Percentiles rank a stretch among this genome's conserved stretches.
phyloP scores from a whole-genome alignment of 345 rosid genomes.

The Brassica juncea region DNA sequence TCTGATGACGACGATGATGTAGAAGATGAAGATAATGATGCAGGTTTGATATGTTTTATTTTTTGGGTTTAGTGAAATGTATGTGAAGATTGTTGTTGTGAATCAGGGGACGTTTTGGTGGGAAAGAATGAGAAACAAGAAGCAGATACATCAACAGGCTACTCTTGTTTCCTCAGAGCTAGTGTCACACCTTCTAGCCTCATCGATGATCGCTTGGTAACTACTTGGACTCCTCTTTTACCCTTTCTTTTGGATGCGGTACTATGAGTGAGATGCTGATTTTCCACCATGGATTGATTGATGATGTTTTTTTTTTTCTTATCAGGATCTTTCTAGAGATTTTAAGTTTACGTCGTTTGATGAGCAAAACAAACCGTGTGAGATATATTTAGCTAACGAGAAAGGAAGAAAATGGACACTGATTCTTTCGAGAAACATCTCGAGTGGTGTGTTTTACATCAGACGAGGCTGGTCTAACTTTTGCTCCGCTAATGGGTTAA shows the following conservation, averaged over 20 bases:
- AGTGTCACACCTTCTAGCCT: constrained; percentile 28
- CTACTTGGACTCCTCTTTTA: neutral
- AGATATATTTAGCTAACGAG: constrained; percentile 27
- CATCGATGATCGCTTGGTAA: constrained; percentile 18
- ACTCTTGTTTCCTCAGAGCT: constrained; percentile 16
- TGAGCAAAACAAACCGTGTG: constrained; percentile 4
- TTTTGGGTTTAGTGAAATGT: neutral
- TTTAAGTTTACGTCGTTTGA: neutral
- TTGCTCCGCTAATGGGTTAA: constrained; percentile 17
- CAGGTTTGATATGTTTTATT: constrained; percentile 4
- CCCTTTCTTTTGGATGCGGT: neutral
- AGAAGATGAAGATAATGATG: neutral
- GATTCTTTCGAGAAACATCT: constrained; percentile 8
- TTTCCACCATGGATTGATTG: neutral
- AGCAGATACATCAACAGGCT: constrained; percentile 15
- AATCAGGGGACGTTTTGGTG: constrained; percentile 19
- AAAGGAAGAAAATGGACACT: constrained; percentile 30
- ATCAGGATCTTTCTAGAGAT: constrained; percentile 10
- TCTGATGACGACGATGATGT: neutral
- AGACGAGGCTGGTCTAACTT: constrained; percentile 32
- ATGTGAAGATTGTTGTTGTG: constrained; percentile 24
- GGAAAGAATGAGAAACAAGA: constrained; percentile 24
- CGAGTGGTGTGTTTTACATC: constrained; percentile 35
- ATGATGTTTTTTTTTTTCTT: neutral
- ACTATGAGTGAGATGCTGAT: too few relatives aligned